Conservation (phyloP, 2,329 filamentous ascomycete species). For the Colletotrichum neosansevieriae region DNA sequence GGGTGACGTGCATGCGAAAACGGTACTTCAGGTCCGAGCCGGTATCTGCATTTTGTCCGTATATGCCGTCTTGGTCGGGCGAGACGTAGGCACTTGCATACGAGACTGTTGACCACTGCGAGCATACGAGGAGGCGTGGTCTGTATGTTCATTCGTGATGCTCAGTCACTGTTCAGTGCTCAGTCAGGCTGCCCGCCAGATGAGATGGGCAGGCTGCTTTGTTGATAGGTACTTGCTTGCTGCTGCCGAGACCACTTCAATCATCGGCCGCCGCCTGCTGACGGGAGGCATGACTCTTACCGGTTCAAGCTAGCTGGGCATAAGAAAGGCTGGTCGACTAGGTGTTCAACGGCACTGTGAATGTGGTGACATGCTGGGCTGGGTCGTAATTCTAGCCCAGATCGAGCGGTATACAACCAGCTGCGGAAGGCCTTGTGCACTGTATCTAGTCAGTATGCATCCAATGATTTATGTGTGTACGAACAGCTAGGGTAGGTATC, state of each 20-base stretch:
- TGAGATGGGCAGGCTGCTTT: not conserved
- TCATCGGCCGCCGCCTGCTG: slow-evolving; percentile 13
- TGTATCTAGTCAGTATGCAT: no score
- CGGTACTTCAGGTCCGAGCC: not conserved
- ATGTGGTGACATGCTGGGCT: not conserved
- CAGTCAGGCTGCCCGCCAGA: no score
- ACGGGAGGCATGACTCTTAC: slow-evolving; percentile 10
- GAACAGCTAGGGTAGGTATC: no score
- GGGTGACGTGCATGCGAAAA: not conserved
- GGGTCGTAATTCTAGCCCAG: not conserved
- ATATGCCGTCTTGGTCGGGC: not conserved
- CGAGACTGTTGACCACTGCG: not conserved
- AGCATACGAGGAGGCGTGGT: not conserved
- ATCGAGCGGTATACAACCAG: no score
- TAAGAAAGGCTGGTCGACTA: slow-evolving; percentile 2
- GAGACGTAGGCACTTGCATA: not conserved
- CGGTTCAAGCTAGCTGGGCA: slow-evolving; percentile 2
- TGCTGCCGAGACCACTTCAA: slow-evolving; percentile 4
- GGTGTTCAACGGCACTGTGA: not conserved
- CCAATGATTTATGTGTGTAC: no score
- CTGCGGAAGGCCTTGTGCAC: no score
- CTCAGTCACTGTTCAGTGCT: not conserved
- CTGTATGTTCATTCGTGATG: not conserved
- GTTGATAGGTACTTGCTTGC: not conserved
- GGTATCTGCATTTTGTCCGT: slow-evolving; percentile 3